Base-by-base conservation (phyloP, 768 basidiomycete species). In the Lentinula aciculospora region DNA sequence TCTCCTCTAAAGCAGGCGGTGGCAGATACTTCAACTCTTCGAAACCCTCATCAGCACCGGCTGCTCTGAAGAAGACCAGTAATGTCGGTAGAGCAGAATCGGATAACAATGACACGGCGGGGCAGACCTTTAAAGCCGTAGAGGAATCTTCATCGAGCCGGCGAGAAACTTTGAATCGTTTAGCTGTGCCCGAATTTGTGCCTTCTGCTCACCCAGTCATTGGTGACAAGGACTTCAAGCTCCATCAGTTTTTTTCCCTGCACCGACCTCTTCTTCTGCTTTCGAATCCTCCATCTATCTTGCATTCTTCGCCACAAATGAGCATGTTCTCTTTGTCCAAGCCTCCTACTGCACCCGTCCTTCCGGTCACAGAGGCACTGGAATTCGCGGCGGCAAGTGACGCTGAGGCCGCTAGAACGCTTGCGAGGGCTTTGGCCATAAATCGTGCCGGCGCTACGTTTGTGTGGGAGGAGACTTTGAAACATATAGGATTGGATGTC, bases 191-290 rank as follows among this genome's bases (percentile, higher is more conserved):
- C 13, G 44, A 47, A 27, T 46, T 48, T 36, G 45, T 29, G 9
- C 56, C 56, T 32, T 36, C 56, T 57, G 19, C 72, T 10, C 86
- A 89, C 62, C 86, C 85, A 1, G 63, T 79, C 25, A 64, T 92
- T 56, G 82, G 77, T 55, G 67, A 85, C 10, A 82, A 85, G 61
- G 88, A 89, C 62, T 84, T 88, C 70, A 88, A 85, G 65, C 78
- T 92, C 10, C 89, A 92, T 67, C 87, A 89, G 55, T 93, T 94
- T 71, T 93, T 94, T 72, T 82, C 91, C 2, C 74, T 91, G 31
- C 85, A 93, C 64, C 81, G 91, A 12, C 91, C 91, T 1, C 76
- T 93, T 2, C 81, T 92, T 21, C 80, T 89, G 36, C 76, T 92
- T 42, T 72, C 79, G 28, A 80, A 85, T 60, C 84, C 89, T 0